These are phyloP conservation scores for Ceratobasidium sp. DNA, from an alignment of 1,284 basidiomycete species.

Conservation along the genomic window DNA sequence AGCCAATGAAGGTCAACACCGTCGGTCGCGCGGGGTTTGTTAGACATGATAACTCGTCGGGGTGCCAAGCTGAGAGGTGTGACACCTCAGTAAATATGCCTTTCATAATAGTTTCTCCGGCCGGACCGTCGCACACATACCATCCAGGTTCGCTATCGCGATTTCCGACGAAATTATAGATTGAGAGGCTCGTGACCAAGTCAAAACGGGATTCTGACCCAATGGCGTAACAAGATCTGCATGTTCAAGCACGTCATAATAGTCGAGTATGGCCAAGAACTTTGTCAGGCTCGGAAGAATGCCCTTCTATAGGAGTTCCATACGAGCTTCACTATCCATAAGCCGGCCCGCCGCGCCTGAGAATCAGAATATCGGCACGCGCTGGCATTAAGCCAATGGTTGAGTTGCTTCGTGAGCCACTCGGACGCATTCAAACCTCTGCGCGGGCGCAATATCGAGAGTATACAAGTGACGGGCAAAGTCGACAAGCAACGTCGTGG, in stretches of 20 bases:
- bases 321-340: conserved; percentile 3
- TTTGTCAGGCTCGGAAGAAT: conserved; percentile 12
- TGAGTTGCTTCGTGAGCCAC: not conserved
- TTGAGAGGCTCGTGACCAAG: conserved; percentile 4
- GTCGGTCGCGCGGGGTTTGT: conserved; percentile 42
- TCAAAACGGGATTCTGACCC: not conserved
- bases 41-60: conserved; percentile 31
- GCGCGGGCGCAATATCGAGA: not conserved
- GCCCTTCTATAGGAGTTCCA: conserved; percentile 21
- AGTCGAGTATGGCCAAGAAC: conserved; percentile 14
- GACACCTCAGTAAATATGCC: conserved; percentile 13
- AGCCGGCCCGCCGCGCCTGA: conserved; percentile 23
- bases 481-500: not conserved
- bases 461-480: not conserved
- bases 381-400: not conserved
- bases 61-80: conserved; percentile 7
- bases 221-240: conserved; percentile 38
- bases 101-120: conserved; percentile 2
- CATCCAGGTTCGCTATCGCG: conserved; percentile 12
- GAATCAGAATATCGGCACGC: not conserved
- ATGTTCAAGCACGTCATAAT: conserved; percentile 1
- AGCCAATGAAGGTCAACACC: conserved; percentile 59
- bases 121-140: conserved; percentile 24
- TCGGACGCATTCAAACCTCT: not conserved
- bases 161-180: conserved; percentile 4